Evolutionary conservation across 2,329 filamentous ascomycete species (phyloP).

Genomic region (Sarocladium strictum): DNA sequence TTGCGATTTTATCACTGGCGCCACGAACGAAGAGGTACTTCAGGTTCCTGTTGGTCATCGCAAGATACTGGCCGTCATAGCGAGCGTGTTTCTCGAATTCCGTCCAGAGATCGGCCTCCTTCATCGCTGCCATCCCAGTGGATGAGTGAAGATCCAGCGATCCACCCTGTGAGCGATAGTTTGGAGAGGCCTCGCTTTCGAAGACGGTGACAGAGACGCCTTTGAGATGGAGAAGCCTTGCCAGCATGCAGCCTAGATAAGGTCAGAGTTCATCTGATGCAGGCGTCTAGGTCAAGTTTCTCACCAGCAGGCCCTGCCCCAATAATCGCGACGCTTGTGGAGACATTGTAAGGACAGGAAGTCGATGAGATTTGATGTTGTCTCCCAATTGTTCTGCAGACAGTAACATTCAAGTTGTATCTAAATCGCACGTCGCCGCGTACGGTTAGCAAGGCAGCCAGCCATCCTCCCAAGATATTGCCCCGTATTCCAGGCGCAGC

Average conservation of each 20-base stretch:
- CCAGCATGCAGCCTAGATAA: conserved; percentile 39
- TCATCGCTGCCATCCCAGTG: conserved; percentile 45
- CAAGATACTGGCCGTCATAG: conserved; percentile 44
- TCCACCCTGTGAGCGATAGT: conserved; percentile 44
- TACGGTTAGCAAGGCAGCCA: no score
- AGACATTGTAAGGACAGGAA: not conserved
- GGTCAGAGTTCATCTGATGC: not conserved
- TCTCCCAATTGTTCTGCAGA: no score
- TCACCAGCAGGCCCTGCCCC: not conserved
- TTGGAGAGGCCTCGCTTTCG: conserved; percentile 38
- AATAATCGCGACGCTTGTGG: not conserved
- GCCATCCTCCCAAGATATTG: no score
- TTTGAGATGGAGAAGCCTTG: conserved; percentile 43
- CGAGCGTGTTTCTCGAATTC: conserved; percentile 44
- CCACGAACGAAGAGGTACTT: conserved; percentile 26
- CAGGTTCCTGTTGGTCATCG: conserved; percentile 37
- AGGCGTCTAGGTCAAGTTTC: no score
- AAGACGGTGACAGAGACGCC: conserved; percentile 42
- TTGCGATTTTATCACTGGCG: conserved; percentile 17
- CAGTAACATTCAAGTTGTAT: no score
- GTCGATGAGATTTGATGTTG: no score
- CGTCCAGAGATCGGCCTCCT: conserved; percentile 42
- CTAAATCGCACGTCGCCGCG: not conserved
- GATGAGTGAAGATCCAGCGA: conserved; percentile 47
- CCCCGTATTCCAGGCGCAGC: not conserved